Evolutionary conservation across 192 early-diverging fungal species (phyloP), one percentile per base, ranked within the genome.

Genomic region (Ramicandelaber brevisporus): DNA sequence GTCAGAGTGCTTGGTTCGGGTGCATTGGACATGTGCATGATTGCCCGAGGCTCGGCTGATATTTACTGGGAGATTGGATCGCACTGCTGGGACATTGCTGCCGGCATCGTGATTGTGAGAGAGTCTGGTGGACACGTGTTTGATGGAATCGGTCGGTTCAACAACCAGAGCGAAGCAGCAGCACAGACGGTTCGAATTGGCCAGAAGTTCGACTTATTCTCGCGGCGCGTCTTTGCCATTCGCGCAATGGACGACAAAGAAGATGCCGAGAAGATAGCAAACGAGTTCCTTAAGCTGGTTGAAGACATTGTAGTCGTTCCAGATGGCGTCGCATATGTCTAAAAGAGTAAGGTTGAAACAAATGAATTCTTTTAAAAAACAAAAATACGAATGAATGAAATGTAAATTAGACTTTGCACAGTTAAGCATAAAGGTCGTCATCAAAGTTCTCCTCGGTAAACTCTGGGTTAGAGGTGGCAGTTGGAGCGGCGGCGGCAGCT

Each of bases 51-150:
- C 14, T 54, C 64, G 8, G 48, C 70, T 4, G 87, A 97, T 39
- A 41, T 76, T 4, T 93, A 85, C 48, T 97, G 83, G 79, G 90
- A 97, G 45, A 59, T 70, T 23, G 90, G 87, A 4, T 58, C 41
- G 6, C 54, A 51, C 24, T 30, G 35, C 26, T 84, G 85, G 82
- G 90, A 97, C 45, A 73, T 93, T 20, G 70, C 73, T 12, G 90
- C 86, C 10, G 83, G 65, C n/a, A 55, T 68, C 2, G 59, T 80
- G 9, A 75, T 97, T 43, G 47, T 90, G 4, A 42, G 48, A 9
- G 87, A 97, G 43, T 53, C 85, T 4, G 85, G 90, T 9, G 83
- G 90, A 10, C 33, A 69, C 2, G 65, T 82, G 9, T 55, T 79
- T 13, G 59, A 62, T 17, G 71, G 65, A 18, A 34, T 44, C n/a